Conservation (phyloP, 108 stramenopile species). For the Nannochloropsis oceanica region DNA sequence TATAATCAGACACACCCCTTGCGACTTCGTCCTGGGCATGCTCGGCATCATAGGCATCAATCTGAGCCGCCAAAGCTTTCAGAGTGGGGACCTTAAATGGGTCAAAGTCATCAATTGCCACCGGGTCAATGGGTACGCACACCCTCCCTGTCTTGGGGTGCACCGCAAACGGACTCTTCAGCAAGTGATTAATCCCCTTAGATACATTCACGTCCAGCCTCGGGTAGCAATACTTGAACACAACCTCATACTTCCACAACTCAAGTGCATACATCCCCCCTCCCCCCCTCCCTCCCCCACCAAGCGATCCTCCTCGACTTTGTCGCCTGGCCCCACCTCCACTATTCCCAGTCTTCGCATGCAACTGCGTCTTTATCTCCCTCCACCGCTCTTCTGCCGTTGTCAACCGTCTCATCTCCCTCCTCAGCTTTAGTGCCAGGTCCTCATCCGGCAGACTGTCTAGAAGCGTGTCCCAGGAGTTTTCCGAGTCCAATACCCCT, state of each 20-base stretch:
- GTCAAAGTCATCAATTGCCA: conserved; percentile 25
- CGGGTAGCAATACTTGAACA: conserved; percentile 82
- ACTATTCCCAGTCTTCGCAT: background rate
- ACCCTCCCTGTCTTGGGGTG: conserved; percentile 95
- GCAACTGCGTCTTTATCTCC: background rate
- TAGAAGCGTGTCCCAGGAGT: conserved; percentile 57
- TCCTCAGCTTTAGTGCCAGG: conserved; percentile 1
- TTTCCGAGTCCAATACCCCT: conserved; percentile 35
- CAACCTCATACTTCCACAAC: conserved; percentile 69
- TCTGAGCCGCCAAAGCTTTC: conserved; percentile 25
- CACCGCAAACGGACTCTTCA: conserved; percentile 93
- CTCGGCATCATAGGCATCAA: conserved; percentile 8
- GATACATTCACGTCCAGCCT: conserved; percentile 98
- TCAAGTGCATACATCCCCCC: conserved; percentile 44
- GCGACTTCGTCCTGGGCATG: background rate
- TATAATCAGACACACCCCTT: background rate
- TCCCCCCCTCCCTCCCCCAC: background rate
- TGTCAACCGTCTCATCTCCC: background rate
- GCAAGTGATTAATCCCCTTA: conserved; percentile 94
- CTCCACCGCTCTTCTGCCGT: background rate
- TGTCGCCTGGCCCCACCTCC: background rate
- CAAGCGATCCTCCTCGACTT: background rate
- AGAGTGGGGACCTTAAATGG: conserved; percentile 48
- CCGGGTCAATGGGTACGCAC: conserved; percentile 77
- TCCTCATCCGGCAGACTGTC: conserved; percentile 61